Evolutionary conservation across 2,329 filamentous ascomycete species (phyloP).

Genomic region (Neonectria ditissima): DNA sequence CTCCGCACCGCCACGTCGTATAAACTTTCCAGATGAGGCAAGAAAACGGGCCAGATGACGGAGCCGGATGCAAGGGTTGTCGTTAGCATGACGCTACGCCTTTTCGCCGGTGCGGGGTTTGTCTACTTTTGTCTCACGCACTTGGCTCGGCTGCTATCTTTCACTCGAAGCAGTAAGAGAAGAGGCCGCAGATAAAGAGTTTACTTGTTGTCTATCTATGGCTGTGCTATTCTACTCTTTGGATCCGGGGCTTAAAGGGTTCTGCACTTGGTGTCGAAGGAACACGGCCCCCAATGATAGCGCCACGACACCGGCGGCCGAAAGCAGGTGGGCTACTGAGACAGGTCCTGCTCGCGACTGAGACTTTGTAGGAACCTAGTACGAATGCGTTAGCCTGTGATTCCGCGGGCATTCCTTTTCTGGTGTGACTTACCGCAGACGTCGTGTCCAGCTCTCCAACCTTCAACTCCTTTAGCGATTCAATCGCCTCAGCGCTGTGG

Average conservation of each 20-base stretch:
- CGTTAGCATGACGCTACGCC: not conserved
- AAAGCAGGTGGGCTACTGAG: constrained; percentile 5
- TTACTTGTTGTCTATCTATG: not conserved
- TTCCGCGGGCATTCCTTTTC: not conserved
- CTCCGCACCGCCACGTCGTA: not conserved
- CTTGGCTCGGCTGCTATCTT: not conserved
- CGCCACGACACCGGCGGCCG: constrained; percentile 9
- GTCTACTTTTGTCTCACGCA: not conserved
- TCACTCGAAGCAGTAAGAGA: not conserved
- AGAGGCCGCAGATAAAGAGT: not conserved
- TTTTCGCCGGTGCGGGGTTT: constrained; percentile 7
- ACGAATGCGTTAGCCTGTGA: not conserved
- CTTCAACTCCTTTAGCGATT: constrained; percentile 11
- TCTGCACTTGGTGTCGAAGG: constrained; percentile 20
- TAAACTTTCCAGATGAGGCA: constrained; percentile 16
- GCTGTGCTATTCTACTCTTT: constrained; percentile 3
- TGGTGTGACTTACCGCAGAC: constrained; percentile 7
- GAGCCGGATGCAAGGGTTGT: not conserved
- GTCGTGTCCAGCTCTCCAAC: constrained; percentile 17
- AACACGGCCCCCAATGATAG: constrained; percentile 20
- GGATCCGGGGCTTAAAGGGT: not conserved
- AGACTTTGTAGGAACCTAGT: constrained; percentile 1
- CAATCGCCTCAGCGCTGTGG: constrained; percentile 21
- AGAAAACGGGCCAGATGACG: constrained; percentile 14
- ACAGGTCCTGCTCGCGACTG: not conserved